These are phyloP conservation scores for Papiliotrema flavescens DNA, from an alignment of 1,284 basidiomycete genomes.

Conservation along the genomic window DNA sequence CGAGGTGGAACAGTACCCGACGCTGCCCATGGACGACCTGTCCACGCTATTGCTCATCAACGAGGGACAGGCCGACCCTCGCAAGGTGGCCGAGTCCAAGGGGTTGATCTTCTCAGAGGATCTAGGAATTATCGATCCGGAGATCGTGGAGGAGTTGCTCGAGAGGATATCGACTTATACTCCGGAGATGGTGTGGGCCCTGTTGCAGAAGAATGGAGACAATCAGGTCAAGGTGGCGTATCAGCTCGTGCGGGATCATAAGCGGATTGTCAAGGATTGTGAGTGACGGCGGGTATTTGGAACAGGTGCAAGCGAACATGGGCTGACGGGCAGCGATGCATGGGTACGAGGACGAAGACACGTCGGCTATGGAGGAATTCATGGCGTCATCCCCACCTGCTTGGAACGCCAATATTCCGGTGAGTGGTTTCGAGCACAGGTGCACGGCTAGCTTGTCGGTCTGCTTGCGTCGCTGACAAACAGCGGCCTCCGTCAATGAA, in stretches of 20 bases:
- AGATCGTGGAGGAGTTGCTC: constrained; percentile 79
- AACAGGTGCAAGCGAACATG: too few relatives aligned
- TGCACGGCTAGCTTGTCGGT: constrained; percentile 4
- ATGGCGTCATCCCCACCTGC: constrained; percentile 53
- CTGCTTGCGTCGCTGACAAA: too few relatives aligned
- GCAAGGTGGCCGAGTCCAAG: constrained; percentile 43
- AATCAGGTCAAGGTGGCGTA: constrained; percentile 97
- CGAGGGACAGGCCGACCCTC: constrained; percentile 43
- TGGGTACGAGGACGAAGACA: constrained; percentile 42
- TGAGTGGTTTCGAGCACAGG: constrained; percentile 8
- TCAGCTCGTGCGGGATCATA: constrained; percentile 85
- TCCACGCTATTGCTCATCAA: constrained; percentile 39
- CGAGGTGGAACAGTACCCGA: constrained; percentile 47
- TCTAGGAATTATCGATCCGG: constrained; percentile 82
- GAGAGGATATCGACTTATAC: constrained; percentile 70
- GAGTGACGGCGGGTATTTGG: constrained; percentile 12
- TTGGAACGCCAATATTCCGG: constrained; percentile 52
- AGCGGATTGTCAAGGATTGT: constrained; percentile 75
- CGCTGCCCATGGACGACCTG: constrained; percentile 44
- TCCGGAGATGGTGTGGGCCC: constrained; percentile 80
- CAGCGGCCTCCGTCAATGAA: constrained; percentile 14
- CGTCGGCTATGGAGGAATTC: constrained; percentile 52
- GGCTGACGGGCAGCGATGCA: constrained; percentile 24
- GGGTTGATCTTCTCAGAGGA: constrained; percentile 51
- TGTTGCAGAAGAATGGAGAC: constrained; percentile 76